Evolutionary conservation across 75 land plant species (phyloP).

Genomic region (Isoetes taiwanensis): DNA sequence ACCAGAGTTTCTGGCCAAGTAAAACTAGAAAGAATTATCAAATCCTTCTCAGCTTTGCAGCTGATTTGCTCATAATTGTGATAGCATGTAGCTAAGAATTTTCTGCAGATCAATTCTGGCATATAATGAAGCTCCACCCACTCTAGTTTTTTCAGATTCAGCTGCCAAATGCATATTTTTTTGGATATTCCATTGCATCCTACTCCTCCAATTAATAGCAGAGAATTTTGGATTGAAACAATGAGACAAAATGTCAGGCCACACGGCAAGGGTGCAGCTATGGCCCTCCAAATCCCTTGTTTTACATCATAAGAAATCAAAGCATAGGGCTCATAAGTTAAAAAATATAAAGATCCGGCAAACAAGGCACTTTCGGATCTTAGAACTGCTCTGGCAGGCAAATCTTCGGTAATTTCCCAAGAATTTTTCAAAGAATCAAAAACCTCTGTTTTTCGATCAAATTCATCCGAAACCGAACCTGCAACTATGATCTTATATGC

Average conservation of each 20-base stretch:
- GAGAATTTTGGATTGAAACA: too few species aligned
- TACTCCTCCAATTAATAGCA: slow-evolving; percentile 39
- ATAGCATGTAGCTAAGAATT: slow-evolving; percentile 38
- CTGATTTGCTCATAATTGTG: slow-evolving; percentile 50
- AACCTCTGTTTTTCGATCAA: slow-evolving; percentile 1
- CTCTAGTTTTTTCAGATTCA: slow-evolving; percentile 1
- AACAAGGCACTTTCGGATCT: too few species aligned
- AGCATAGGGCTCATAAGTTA: too few species aligned
- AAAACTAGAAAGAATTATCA: slow-evolving; percentile 34
- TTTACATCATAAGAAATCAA: too few species aligned
- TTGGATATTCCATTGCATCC: slow-evolving; percentile 47
- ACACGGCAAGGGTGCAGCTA: too few species aligned
- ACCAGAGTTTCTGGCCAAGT: slow-evolving; percentile 45
- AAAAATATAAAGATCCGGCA: too few species aligned
- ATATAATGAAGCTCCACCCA: slow-evolving; percentile 33
- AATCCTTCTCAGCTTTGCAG: slow-evolving; percentile 37
- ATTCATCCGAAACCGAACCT: neutral
- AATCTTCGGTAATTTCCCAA: too few species aligned
- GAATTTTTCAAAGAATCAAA: neutral
- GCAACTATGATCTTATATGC: slow-evolving; percentile 57
- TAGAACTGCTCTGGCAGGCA: too few species aligned
- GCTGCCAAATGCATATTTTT: slow-evolving; percentile 43
- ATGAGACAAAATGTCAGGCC: too few species aligned
- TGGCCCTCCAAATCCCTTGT: too few species aligned
- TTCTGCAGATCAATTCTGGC: slow-evolving; percentile 44